Evolutionary conservation across 73 alveolate species (phyloP).

Genomic region (Uronychia setigera): DNA sequence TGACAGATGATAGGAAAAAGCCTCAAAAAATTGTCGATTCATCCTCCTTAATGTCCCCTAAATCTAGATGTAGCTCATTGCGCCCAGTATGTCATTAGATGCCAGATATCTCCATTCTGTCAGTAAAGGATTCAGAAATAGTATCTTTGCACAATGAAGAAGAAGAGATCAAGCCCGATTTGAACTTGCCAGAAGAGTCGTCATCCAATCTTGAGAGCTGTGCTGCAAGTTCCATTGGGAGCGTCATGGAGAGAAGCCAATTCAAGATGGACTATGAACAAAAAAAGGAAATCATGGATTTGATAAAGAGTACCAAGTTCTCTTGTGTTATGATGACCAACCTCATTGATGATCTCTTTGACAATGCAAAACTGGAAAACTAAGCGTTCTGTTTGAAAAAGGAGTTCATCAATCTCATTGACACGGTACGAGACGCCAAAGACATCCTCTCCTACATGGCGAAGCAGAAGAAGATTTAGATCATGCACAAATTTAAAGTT

Average conservation of each 20-base stretch:
- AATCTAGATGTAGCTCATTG: too few relatives aligned
- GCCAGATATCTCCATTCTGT: too few relatives aligned
- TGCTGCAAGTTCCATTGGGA: neutral
- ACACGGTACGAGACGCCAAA: neutral
- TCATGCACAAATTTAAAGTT: neutral
- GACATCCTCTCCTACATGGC: conserved; percentile 3
- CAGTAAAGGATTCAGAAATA: too few relatives aligned
- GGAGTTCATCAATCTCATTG: neutral
- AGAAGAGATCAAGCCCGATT: too few relatives aligned
- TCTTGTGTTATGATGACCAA: neutral
- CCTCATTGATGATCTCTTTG: neutral
- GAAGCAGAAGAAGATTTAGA: neutral
- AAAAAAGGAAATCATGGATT: neutral
- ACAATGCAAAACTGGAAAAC: neutral
- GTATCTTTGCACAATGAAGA: too few relatives aligned
- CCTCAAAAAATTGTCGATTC: too few relatives aligned
- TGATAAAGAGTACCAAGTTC: neutral
- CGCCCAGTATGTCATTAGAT: too few relatives aligned
- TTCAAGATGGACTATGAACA: neutral
- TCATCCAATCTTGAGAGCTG: neutral
- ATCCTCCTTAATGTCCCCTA: too few relatives aligned
- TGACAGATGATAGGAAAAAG: too few relatives aligned
- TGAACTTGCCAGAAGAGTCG: too few relatives aligned
- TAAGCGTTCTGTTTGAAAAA: neutral
- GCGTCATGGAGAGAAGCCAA: neutral